phyloP scores from a whole-genome alignment of 345 rosid species.

The Melaleuca quinquenervia region DNA sequence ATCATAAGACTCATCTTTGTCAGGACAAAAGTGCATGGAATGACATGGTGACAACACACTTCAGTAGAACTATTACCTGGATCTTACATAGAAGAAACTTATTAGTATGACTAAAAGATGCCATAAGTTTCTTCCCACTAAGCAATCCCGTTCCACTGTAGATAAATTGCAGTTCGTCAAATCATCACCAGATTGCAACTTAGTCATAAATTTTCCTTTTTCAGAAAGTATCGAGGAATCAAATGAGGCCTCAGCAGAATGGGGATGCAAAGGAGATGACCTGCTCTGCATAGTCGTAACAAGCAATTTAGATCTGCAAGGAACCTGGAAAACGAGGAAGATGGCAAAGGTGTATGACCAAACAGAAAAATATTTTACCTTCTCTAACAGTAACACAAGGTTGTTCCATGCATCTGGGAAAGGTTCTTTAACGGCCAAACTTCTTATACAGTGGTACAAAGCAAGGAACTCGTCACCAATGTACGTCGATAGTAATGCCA shows the following conservation, averaged over 20 bases:
- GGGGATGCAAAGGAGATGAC: conserved; percentile 29
- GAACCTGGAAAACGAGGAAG: not conserved
- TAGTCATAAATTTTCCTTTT: conserved; percentile 9
- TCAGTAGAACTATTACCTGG: conserved; percentile 33
- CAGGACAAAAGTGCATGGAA: not conserved
- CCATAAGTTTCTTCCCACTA: conserved; percentile 36
- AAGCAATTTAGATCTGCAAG: conserved; percentile 11
- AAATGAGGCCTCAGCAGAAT: conserved; percentile 30
- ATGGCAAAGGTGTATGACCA: not conserved
- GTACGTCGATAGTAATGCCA: conserved; percentile 85
- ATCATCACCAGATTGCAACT: conserved; percentile 1
- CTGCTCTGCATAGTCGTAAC: conserved; percentile 55
- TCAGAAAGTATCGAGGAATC: conserved; percentile 53
- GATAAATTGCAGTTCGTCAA: conserved; percentile 3
- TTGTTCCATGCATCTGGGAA: conserved; percentile 86
- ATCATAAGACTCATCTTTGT: not conserved
- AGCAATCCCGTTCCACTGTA: conserved; percentile 16
- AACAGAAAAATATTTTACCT: conserved; percentile 27
- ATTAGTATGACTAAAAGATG: conserved; percentile 45
- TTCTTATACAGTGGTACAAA: conserved; percentile 83
- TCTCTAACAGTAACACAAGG: conserved; percentile 66
- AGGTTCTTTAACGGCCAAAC: conserved; percentile 90
- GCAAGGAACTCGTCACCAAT: conserved; percentile 87
- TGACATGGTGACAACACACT: not conserved
- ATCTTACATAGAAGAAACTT: conserved; percentile 61